A percentile compares a stretch with the other conserved stretches of the same genome.
Conservation (phyloP, 2,329 filamentous ascomycete genomes). For the Hymenoscyphus fructigenus region DNA sequence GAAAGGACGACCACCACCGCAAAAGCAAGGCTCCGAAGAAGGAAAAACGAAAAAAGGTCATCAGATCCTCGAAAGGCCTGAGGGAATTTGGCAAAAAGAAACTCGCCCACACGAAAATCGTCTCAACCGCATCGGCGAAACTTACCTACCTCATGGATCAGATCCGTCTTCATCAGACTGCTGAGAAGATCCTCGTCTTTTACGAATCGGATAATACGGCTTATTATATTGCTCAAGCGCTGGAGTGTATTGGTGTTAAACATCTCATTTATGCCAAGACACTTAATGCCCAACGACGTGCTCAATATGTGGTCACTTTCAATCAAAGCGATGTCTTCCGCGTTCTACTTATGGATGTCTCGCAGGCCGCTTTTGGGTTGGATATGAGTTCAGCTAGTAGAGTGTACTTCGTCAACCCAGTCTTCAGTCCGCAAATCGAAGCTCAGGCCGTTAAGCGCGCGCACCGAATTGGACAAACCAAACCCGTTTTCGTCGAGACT, state of each 20-base stretch:
- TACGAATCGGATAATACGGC: slow-evolving; percentile 87
- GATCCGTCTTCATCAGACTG: slow-evolving; percentile 63
- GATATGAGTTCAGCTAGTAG: slow-evolving; percentile 81
- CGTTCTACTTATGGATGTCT: slow-evolving; percentile 88
- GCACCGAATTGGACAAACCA: slow-evolving; percentile 80
- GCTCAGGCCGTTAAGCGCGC: slow-evolving; percentile 90
- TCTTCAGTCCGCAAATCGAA: slow-evolving; percentile 80
- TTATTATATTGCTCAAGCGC: slow-evolving; percentile 78
- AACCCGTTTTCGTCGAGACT: slow-evolving; percentile 80
- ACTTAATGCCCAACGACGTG: slow-evolving; percentile 59
- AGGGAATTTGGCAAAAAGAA: too few relatives aligned
- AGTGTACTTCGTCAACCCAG: slow-evolving; percentile 86
- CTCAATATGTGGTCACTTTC: slow-evolving; percentile 77
- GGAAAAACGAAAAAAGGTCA: too few relatives aligned
- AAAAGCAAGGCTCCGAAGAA: too few relatives aligned
- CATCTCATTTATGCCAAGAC: slow-evolving; percentile 68
- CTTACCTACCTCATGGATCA: slow-evolving; percentile 79
- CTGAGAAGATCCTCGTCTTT: slow-evolving; percentile 88
- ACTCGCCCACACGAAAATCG: slow-evolving; percentile 41
- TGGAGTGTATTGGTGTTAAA: slow-evolving; percentile 69
- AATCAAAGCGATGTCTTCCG: slow-evolving; percentile 48
- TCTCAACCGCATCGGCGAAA: slow-evolving; percentile 85
- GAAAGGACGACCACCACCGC: too few relatives aligned
- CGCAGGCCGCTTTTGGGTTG: slow-evolving; percentile 82
- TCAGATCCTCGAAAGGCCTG: too few relatives aligned